Conservation (phyloP, 805 yeast species). For the Saccharomyces eubayanus region DNA sequence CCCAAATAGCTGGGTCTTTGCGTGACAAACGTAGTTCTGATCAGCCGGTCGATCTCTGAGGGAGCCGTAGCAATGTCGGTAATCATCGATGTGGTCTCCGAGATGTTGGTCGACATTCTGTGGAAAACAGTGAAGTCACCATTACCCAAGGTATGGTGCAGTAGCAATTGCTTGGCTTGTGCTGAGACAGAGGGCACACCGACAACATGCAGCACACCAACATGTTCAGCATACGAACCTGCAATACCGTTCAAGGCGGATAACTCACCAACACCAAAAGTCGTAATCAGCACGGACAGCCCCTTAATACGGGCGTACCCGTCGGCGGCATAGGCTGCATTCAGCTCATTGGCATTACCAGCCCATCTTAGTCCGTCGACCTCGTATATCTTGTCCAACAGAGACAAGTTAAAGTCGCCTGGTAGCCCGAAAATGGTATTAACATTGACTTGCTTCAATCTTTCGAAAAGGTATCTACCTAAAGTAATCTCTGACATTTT, state of each 20-base stretch:
- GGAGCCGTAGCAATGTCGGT: conserved; percentile 53
- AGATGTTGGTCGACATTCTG: conserved; percentile 60
- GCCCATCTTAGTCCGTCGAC: conserved; percentile 68
- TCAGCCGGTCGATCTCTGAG: conserved; percentile 54
- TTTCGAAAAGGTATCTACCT: not conserved
- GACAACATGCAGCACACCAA: conserved; percentile 70
- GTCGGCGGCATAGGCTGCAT: conserved; percentile 72
- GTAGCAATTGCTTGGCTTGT: conserved; percentile 56
- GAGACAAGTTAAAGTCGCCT: conserved; percentile 61
- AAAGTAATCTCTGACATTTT: not conserved
- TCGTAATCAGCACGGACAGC: conserved; percentile 61
- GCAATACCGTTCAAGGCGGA: conserved; percentile 76
- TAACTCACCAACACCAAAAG: conserved; percentile 84
- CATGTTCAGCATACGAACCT: conserved; percentile 81
- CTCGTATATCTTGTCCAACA: conserved; percentile 56
- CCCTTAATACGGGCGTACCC: conserved; percentile 78
- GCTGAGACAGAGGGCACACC: conserved; percentile 74
- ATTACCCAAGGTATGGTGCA: conserved; percentile 76
- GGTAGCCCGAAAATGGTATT: conserved; percentile 64
- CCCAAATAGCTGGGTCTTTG: conserved; percentile 75
- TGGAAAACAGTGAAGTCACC: conserved; percentile 70
- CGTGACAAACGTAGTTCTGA: conserved; percentile 52
- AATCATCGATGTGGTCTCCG: conserved; percentile 50
- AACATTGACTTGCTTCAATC: conserved; percentile 51
- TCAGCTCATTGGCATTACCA: conserved; percentile 76